Percentiles rank a stretch among this genome's conserved stretches.
Evolutionary conservation across 2,329 filamentous ascomycete genomes (phyloP).

Genomic region (Westerdykella ornata): DNA sequence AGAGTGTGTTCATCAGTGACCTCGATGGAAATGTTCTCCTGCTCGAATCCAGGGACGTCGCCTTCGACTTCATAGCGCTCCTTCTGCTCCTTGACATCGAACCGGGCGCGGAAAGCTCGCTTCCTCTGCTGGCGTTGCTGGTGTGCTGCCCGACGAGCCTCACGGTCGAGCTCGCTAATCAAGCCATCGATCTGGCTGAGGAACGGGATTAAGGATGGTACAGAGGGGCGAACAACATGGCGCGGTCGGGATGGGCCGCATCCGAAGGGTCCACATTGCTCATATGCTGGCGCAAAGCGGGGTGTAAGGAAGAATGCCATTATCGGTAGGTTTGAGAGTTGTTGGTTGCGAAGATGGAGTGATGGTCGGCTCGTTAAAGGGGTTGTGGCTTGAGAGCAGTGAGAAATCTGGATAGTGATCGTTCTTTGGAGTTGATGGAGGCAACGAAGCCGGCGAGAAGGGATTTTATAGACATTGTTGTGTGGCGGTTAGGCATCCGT

Average conservation of each 20-base stretch:
- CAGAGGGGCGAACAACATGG: conserved; percentile 11
- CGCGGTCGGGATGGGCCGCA: conserved; percentile 21
- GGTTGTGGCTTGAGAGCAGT: conserved; percentile 14
- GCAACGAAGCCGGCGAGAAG: conserved; percentile 7
- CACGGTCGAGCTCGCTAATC: conserved; percentile 28
- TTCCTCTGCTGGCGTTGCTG: conserved; percentile 28
- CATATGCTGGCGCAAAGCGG: conserved; percentile 26
- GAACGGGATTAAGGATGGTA: conserved; percentile 28
- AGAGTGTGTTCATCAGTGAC: conserved; percentile 30
- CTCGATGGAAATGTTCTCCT: conserved; percentile 33
- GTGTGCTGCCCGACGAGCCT: conserved; percentile 21
- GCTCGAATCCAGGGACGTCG: conserved; percentile 28
- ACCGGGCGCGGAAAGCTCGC: conserved; percentile 24
- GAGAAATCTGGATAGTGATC: conserved; percentile 15
- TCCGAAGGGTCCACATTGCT: conserved; percentile 25
- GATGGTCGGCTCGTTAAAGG: conserved; percentile 5
- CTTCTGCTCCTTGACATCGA: conserved; percentile 24
- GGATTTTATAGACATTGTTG: conserved; percentile 30
- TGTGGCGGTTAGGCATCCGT: conserved; percentile 19
- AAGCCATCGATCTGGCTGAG: conserved; percentile 29
- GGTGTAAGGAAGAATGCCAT: conserved; percentile 34
- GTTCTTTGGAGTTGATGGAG: conserved; percentile 21
- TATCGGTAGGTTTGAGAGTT: conserved; percentile 8
- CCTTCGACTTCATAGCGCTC: conserved; percentile 30
- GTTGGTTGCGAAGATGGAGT: conserved; percentile 2